Base-by-base conservation (phyloP, 129 eudicot genomes). In the Helianthus tuberosus region DNA sequence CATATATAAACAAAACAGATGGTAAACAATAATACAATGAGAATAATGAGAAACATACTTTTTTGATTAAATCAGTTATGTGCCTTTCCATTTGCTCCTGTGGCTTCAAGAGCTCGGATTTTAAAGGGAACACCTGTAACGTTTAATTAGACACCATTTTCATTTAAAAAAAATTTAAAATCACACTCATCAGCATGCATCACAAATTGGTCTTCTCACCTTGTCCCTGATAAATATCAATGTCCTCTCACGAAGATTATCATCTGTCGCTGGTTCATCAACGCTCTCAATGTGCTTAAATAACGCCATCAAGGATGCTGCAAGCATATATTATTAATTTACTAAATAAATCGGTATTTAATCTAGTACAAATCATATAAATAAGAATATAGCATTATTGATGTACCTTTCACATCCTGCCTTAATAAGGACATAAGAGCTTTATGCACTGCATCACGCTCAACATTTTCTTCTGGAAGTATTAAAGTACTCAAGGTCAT, bases 371-470 rank as follows among this genome's bases (percentile, higher is more conserved):
- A 20, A 57, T 8, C 39, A 11, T 25, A 58, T 58, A 60, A 46
- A 29, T 15, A 4, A 3, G 32, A 27, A 3, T 3, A 72, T 58
- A 46, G n/a, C 57, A 61, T 27, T 36, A 54, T 15, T 63, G 57
- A 66, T 54, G 29, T 80, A 93, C 98, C 96, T 87, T 84, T 82
- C 44, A 89, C 98, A 73, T 92, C 96, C 72, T 92, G 98, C 83
- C 98, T 86, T 81, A 92, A 72, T 43, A 93, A 83, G 68, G 98
- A 93, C 82, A 93, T 55, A 55, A 93, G 93, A 43, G 98, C 98
- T 84, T 93, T 93, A 61, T 89, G 87, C 48, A 89, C 95, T 36
- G 96, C 98, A 84, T 93, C 98, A 69, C 98, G 93, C 81, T 93
- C 98, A 86, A 93, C 96, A 50, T 93, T 93, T 79, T 93, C 96